Base-by-base conservation (phyloP, 176 grass and related monocot genomes). In the Alloteropsis semialata region DNA sequence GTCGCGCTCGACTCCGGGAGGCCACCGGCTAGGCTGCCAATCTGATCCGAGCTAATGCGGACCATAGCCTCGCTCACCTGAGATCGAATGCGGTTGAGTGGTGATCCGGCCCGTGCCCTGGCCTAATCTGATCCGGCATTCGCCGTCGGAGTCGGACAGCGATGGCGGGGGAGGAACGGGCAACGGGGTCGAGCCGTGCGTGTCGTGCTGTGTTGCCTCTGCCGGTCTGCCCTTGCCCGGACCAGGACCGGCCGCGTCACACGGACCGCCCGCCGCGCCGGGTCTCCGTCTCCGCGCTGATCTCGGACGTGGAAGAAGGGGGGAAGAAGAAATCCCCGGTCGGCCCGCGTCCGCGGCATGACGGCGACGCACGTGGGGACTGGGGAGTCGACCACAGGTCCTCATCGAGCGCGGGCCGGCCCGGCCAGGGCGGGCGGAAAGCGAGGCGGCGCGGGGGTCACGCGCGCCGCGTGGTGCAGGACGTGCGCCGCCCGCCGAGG, bases 401-500 rank as follows among this genome's bases (percentile, higher is more conserved):
- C n/a, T 3, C 3, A 21, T 21, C 30, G 66, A n/a, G n/a, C n/a
- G n/a, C n/a, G n/a, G n/a, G n/a, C n/a, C n/a, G n/a, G n/a, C n/a
- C n/a, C n/a, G n/a, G n/a, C n/a, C 29, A 60, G 29, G 48, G 46
- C 3, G 0, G 10, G 74, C 54, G 2, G 84, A 81, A 42, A 30
- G 85, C 85, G 85, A 87, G 10, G 33, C 69, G 70, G 59, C 19
- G 64, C 27, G 58, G 1, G 43, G 14, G 14, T 22, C 65, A 22
- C 80, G 73, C 43, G 54, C 54, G 73, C 51, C 78, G 85, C 61
- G 78, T 74, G 72, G 68, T 7, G 14, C 3, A 30, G 57, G 13
- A 60, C 77, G 77, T 66, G 61, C 44, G 61, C 74, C 74, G 74
- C 73, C 51, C 73, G 14, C 34, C 22, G 48, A 34, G 72, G 48